Base-by-base conservation (phyloP, 495 filamentous ascomycete species). In the Hypoxylon intermedium region DNA sequence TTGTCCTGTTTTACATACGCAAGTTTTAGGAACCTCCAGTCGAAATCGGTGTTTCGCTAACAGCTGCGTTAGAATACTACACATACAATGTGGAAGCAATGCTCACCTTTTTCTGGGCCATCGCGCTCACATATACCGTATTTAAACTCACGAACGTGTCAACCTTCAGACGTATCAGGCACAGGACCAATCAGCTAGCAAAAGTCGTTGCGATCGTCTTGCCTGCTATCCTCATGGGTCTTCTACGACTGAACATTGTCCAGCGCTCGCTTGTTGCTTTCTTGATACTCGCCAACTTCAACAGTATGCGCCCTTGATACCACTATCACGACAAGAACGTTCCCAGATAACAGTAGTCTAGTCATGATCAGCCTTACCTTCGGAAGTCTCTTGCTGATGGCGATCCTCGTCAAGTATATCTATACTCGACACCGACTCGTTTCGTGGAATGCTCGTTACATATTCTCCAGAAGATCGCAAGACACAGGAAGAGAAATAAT, bases 1-100 rank as follows among this genome's bases (percentile, higher is more conserved):
- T 76, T 20, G 70, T 76, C 0, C 69, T 82, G 7, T 80, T 77
- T 45, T 79, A 79, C 54, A 79, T 81, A 50, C 79, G 78, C 76
- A 36, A 52, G 50, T 41, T 18, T 13, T 9, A 18, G 6, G 4
- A 13, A 7, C 2, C 16, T 9, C 16, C 13, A 9, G 9, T 11
- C 0, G 11, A 6, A n/a, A 18, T 9, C n/a, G 9, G 16, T 7
- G 9, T 18, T 9, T 19, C n/a, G 33, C 42, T 64, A 33, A 59
- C 26, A 19, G 7, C 26, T 3, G 1, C 13, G 6, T 16, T 61
- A 80, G 77, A 79, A 58, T 82, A 77, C 42, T 82, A 80, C 42
- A 73, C 67, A 5, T 82, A 82, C 61, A 81, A 80, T 68, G 75
- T 75, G 12, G 75, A 79, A 50, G 67, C 75, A n/a, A 56, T 79